phyloP scores from a whole-genome alignment of 768 basidiomycete species.

The Suillus subluteus region DNA sequence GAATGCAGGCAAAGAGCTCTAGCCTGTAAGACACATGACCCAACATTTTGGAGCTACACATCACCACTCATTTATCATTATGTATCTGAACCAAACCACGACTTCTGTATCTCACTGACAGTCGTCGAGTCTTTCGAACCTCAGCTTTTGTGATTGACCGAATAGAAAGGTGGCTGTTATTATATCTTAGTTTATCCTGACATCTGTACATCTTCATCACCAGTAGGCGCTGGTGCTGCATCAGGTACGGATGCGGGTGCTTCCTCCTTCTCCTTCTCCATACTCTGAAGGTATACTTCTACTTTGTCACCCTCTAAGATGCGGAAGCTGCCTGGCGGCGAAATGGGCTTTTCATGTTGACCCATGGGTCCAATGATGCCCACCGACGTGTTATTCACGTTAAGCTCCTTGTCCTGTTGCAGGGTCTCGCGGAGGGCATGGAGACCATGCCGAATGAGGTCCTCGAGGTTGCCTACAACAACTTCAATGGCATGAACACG shows the following conservation, averaged over 20 bases:
- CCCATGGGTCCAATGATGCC: slow-evolving; percentile 85
- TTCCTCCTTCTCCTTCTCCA: slow-evolving; percentile 73
- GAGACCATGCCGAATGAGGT: slow-evolving; percentile 90
- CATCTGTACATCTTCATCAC: slow-evolving; percentile 89
- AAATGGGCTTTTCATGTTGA: slow-evolving; percentile 54
- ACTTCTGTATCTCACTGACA: neutral
- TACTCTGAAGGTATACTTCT: slow-evolving; percentile 71
- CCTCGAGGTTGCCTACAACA: slow-evolving; percentile 73
- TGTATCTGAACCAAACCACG: neutral
- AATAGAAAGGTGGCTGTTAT: slow-evolving; percentile 17
- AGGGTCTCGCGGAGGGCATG: slow-evolving; percentile 95
- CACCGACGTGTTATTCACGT: slow-evolving; percentile 90
- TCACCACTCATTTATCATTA: slow-evolving; percentile 31
- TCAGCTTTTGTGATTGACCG: neutral
- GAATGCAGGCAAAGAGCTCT: slow-evolving; percentile 22
- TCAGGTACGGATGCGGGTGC: slow-evolving; percentile 40
- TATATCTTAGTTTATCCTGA: slow-evolving; percentile 50
- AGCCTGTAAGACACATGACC: slow-evolving; percentile 15
- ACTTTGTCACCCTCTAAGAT: slow-evolving; percentile 87
- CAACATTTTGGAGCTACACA: slow-evolving; percentile 18
- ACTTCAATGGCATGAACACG: neutral
- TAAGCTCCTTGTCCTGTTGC: slow-evolving; percentile 98
- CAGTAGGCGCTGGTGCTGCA: slow-evolving; percentile 17
- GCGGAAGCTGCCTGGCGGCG: slow-evolving; percentile 69
- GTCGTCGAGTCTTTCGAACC: neutral